Conservation (phyloP, 2,329 filamentous ascomycete genomes). For the Diaporthe sp. region DNA sequence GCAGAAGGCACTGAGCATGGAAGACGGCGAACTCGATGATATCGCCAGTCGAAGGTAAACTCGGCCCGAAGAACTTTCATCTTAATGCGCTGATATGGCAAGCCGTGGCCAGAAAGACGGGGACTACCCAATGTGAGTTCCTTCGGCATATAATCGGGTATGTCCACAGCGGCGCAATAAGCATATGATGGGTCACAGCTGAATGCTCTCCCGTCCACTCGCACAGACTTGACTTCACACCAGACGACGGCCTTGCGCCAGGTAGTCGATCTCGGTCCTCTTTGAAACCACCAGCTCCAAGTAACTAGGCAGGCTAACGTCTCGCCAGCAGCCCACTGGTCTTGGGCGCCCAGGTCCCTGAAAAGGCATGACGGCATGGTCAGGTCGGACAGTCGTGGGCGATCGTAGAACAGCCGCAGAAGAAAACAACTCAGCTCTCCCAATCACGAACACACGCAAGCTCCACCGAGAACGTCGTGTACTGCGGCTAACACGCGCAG, state of each 20-base stretch:
- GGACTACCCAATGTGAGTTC: background rate
- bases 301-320: background rate
- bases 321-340: background rate
- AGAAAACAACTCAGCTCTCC: background rate
- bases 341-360: background rate
- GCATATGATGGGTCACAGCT: too few species aligned
- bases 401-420: background rate
- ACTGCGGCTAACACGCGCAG: background rate
- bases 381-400: background rate
- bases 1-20: too few species aligned
- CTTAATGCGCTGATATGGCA: too few species aligned
- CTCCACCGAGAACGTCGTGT: background rate
- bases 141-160: background rate
- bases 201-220: background rate
- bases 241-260: background rate
- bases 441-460: background rate
- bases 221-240: background rate
- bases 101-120: too few species aligned
- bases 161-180: too few species aligned
- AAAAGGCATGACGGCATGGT: too few species aligned
- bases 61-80: too few species aligned
- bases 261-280: too few species aligned
- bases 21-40: too few species aligned
- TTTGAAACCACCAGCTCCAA: background rate
- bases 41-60: too few species aligned